Conservation (phyloP, 73 alveolate genomes). For the Paramecium sonneborni region DNA sequence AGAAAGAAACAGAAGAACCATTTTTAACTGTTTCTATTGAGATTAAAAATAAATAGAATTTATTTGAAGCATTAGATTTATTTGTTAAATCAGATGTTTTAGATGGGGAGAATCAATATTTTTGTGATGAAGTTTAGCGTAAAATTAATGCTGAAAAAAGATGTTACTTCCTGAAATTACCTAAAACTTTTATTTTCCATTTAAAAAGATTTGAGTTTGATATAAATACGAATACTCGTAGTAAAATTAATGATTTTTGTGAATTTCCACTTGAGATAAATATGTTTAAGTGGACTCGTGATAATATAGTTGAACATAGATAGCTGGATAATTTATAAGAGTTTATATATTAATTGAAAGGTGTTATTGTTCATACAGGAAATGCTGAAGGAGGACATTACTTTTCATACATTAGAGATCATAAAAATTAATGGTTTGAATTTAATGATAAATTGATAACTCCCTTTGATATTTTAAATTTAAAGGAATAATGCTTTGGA, state of each 20-base stretch:
- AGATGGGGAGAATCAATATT: slow-evolving; percentile 78
- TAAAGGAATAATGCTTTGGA: slow-evolving; percentile 61
- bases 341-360: slow-evolving; percentile 48
- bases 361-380: slow-evolving; percentile 73
- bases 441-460: slow-evolving; percentile 55
- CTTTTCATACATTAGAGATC: slow-evolving; percentile 64
- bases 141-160: slow-evolving; percentile 77
- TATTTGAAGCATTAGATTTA: slow-evolving; percentile 79
- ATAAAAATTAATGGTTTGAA: slow-evolving; percentile 55
- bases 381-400: slow-evolving; percentile 73
- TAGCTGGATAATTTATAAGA: slow-evolving; percentile 1
- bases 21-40: slow-evolving; percentile 87
- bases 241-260: slow-evolving; percentile 91
- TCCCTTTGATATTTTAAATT: slow-evolving; percentile 32
- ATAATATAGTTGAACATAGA: slow-evolving; percentile 57
- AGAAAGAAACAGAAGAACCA: slow-evolving; percentile 84
- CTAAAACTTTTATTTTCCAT: slow-evolving; percentile 83
- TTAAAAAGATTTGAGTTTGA: slow-evolving; percentile 95
- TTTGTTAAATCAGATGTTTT: slow-evolving; percentile 81
- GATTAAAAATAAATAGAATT: slow-evolving; percentile 75
- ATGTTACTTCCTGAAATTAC: slow-evolving; percentile 77
- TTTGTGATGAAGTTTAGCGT: slow-evolving; percentile 74
- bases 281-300: slow-evolving; percentile 85
- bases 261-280: slow-evolving; percentile 89
- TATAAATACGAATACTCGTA: slow-evolving; percentile 86